Base-by-base conservation (phyloP, 495 filamentous ascomycete genomes). In the Daldinia decipiens region DNA sequence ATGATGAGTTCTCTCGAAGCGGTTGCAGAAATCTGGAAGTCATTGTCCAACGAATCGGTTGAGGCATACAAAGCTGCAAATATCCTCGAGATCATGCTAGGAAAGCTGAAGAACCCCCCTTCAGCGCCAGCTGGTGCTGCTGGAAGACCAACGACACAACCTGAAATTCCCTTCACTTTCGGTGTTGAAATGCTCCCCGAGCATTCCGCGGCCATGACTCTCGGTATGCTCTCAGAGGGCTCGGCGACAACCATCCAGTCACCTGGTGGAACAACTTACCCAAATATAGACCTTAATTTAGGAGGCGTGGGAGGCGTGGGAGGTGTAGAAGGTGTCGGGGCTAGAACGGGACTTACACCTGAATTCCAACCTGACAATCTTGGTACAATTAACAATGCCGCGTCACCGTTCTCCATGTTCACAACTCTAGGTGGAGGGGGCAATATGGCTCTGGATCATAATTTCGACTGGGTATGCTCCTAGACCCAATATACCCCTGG, bases 11-110 rank as follows among this genome's bases (percentile, higher is more conserved):
- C 88, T 6, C 83, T 97, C 8, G 91, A 93, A 76, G 83, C 82
- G n/a, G 89, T 90, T 38, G 86, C 87, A 52, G 84, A 84, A 8
- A 94, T 97, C 34, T 97, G 93, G 93, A 89, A 91, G 34, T 87
- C 88, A 15, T 80, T 91, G 17, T 84, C 86, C 0, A 89, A 95
- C 56, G 83, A 88, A 43, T 93, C 89, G n/a, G 91, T 97, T 78
- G 94, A 97, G 67, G 92, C 94, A 0, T 93, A 88, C 79, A 98
- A 97, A 79, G 94, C 92, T 15, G 87, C 87, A 19, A 86, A 83
- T n/a, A 85, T 92, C 13, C 83, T 98, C 6, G 86, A 86, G 8
- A 88, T 95, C 45, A 95, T 97, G 89, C 80, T 97, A 39, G 82
- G 84, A 29, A 93, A 94, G 76, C 78, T 97, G 61, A 89, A 88